Percentiles rank a stretch among this genome's conserved stretches.
phyloP scores from a whole-genome alignment of 768 basidiomycete genomes.

The Lactarius pseudohatsudake region DNA sequence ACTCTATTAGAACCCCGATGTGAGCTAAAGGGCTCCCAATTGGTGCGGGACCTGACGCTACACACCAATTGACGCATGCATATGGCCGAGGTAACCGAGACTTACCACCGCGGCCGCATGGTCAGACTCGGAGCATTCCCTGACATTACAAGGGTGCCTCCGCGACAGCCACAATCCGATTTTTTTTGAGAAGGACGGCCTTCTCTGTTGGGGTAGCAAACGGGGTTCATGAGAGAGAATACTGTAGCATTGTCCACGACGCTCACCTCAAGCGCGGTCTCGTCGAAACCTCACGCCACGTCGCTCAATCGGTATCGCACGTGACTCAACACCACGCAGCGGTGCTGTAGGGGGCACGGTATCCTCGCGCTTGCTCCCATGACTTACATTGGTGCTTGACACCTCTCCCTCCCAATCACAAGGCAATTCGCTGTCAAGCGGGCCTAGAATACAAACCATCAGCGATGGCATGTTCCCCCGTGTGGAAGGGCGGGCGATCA shows the following conservation, averaged over 20 bases:
- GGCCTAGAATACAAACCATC: background rate
- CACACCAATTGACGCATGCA: background rate
- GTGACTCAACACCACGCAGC: background rate
- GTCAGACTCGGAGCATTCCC: background rate
- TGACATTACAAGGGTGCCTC: background rate
- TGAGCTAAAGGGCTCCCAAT: background rate
- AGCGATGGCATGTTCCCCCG: background rate
- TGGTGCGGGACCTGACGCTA: background rate
- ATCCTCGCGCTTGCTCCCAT: background rate
- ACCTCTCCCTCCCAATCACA: too few relatives aligned
- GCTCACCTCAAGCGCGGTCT: background rate
- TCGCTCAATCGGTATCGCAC: background rate
- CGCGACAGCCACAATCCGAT: background rate
- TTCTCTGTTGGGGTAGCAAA: background rate
- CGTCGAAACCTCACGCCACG: too few relatives aligned
- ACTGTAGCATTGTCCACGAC: background rate
- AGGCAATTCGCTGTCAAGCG: background rate
- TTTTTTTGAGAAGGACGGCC: background rate
- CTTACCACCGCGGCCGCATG: background rate
- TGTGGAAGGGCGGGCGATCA: background rate
- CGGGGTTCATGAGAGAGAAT: background rate
- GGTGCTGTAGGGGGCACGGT: too few relatives aligned
- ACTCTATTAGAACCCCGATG: background rate
- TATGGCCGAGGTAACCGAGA: background rate
- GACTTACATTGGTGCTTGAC: background rate